phyloP scores from a whole-genome alignment of 306 rosid genomes.

The Quillaja saponaria region DNA sequence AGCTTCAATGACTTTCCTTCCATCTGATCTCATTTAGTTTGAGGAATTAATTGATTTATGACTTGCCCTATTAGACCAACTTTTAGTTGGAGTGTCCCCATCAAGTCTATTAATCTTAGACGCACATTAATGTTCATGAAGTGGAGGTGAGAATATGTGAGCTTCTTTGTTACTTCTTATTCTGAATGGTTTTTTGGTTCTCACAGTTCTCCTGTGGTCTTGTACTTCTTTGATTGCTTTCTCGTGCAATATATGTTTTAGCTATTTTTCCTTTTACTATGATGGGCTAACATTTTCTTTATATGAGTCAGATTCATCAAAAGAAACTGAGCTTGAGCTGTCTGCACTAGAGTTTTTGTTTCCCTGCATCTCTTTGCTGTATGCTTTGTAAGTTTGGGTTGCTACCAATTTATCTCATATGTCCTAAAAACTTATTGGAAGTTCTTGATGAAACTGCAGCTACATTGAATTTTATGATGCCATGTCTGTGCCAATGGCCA shows the following conservation, averaged over 20 bases:
- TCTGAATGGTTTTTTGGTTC: constrained; percentile 27
- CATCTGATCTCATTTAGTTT: constrained; percentile 6
- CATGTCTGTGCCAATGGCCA: constrained; percentile 99
- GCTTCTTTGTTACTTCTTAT: constrained; percentile 1
- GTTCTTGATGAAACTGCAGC: constrained; percentile 66
- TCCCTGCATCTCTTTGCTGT: constrained; percentile 74
- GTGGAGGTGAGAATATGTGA: neutral
- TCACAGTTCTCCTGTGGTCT: constrained; percentile 26
- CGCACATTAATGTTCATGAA: constrained; percentile 3
- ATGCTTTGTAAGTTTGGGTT: constrained; percentile 78
- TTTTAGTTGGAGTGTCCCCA: constrained; percentile 10
- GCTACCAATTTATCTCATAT: constrained; percentile 29
- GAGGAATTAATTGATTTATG: constrained; percentile 2
- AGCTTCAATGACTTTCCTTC: constrained; percentile 22
- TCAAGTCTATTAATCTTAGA: constrained; percentile 12
- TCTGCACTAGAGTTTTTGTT: constrained; percentile 83
- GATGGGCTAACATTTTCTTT: constrained; percentile 69
- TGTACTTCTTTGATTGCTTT: constrained; percentile 23
- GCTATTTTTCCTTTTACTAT: constrained; percentile 37
- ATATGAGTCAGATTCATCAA: constrained; percentile 78
- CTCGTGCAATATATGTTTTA: constrained; percentile 29
- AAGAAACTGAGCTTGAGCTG: constrained; percentile 91
- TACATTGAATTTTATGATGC: constrained; percentile 97
- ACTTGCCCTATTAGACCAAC: constrained; percentile 19
- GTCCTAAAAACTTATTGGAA: constrained; percentile 56